Percentiles rank a stretch among this genome's conserved stretches.
Conservation (phyloP, 306 rosid species). For the Quercus agrifolia region DNA sequence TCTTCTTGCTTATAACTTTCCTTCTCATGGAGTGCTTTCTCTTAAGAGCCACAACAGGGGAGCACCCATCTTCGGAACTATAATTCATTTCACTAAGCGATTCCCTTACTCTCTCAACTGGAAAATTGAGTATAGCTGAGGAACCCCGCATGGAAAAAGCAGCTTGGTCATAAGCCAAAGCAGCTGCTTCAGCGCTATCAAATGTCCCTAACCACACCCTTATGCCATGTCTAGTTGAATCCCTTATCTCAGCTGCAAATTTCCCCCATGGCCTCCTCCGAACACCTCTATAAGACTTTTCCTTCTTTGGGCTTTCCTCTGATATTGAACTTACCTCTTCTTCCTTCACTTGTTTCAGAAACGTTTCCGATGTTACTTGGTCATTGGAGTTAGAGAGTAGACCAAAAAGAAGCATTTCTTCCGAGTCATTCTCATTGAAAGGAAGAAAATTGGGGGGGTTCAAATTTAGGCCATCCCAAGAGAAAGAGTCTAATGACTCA, state of each 20-base stretch:
- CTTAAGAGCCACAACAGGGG: constrained; percentile 88
- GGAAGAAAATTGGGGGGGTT: constrained; percentile 45
- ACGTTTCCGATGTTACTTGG: not conserved
- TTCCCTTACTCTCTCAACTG: constrained; percentile 67
- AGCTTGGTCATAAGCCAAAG: constrained; percentile 91
- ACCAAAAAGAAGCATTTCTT: constrained; percentile 84
- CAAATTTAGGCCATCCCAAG: constrained; percentile 28
- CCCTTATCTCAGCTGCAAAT: constrained; percentile 93
- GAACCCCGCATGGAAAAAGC: constrained; percentile 88
- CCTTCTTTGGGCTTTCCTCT: constrained; percentile 35
- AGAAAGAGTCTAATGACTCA: constrained; percentile 49
- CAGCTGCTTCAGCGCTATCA: constrained; percentile 90
- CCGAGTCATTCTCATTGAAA: constrained; percentile 83
- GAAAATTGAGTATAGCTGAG: constrained; percentile 76
- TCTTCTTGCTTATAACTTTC: constrained; percentile 50
- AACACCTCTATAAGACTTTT: constrained; percentile 72
- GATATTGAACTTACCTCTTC: constrained; percentile 58
- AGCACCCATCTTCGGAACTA: constrained; percentile 49
- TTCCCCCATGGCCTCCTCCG: constrained; percentile 94
- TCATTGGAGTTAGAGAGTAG: constrained; percentile 40
- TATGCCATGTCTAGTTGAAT: constrained; percentile 72
- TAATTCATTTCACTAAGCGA: constrained; percentile 66
- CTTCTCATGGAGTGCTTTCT: constrained; percentile 80
- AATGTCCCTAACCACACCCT: constrained; percentile 97
- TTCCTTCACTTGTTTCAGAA: constrained; percentile 37